These are phyloP conservation scores for Cronartium quercuum DNA, from an alignment of 1,284 basidiomycete genomes.

Conservation along the genomic window DNA sequence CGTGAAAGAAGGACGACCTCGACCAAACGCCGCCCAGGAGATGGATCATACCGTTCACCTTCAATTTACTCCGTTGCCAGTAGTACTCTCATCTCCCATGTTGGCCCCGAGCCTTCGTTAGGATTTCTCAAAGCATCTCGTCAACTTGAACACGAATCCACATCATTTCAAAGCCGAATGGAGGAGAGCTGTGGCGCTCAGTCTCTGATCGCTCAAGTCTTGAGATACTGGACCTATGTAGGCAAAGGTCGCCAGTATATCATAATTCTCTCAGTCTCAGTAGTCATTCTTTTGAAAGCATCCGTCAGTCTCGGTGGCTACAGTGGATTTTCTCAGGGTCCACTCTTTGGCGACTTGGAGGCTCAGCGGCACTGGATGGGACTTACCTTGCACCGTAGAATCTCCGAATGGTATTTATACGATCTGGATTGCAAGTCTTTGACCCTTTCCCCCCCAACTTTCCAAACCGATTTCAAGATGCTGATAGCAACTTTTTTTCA, in stretches of 20 bases:
- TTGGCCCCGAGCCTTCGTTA: not conserved
- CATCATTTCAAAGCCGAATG: not conserved
- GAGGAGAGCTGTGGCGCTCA: not conserved
- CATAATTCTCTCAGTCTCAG: slow-evolving; percentile 3
- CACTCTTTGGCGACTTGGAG: slow-evolving; percentile 32
- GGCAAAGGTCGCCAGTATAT: slow-evolving; percentile 7
- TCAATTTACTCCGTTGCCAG: not conserved
- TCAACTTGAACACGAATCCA: not conserved
- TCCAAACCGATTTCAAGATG: not conserved
- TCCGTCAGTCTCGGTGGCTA: slow-evolving; percentile 15
- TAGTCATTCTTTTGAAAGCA: slow-evolving; percentile 15
- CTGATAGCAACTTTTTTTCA: not conserved
- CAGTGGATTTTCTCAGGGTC: slow-evolving; percentile 12
- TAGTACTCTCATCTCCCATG: not conserved
- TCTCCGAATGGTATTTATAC: slow-evolving; percentile 27
- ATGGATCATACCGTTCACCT: not conserved
- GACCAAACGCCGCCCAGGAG: not conserved
- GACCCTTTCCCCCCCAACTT: not conserved
- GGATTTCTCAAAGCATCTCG: not conserved
- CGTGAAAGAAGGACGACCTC: not conserved
- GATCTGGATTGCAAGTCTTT: slow-evolving; percentile 14
- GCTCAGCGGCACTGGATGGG: slow-evolving; percentile 38
- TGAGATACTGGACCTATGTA: not conserved
- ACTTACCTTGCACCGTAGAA: slow-evolving; percentile 4
- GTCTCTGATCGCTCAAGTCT: slow-evolving; percentile 6